Evolutionary conservation across 2,329 filamentous ascomycete species (phyloP), one percentile per base, ranked within the genome.

Genomic region (Talaromyces marneffei): DNA sequence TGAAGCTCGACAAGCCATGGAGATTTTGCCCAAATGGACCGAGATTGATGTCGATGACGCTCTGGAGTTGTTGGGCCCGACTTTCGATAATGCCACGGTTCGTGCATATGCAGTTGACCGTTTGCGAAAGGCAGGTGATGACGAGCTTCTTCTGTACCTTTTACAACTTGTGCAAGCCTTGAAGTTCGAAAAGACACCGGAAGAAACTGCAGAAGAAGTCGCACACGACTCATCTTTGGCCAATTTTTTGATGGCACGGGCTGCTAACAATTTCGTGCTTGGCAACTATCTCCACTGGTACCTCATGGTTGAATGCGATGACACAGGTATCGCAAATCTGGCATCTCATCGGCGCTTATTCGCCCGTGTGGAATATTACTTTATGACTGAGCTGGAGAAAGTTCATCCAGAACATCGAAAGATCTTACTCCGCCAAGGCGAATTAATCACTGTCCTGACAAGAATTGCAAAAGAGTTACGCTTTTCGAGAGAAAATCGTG

Each of bases 251-350:
- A 94, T 99, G 60, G 86, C 89, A 1, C 85, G 94, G 37, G 95
- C 94, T 3, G 89, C 90, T 14, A 86, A 88, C 64, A 97, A 96
- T 70, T 90, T 97, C 69, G 88, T 89, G 63, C 83, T 99, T 1
- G 94, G 93, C 31, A 99, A 96, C 72, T 96, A 95, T 76, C 85
- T 99, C 59, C 91, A 97, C 74, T 99, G 94, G 94, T 99, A 97
- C 74, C 82, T 99, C 2, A 97, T 97, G 87, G 94, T 99, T 1
- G 95, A 99, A 76, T 95, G 92, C 67, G 91, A 95, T 67, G 93
- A 97, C 72, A 75, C 78, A 40, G 92, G 89, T 66, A 85, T 86
- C 3, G 88, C 91, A 46, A 90, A 92, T 67, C 83, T 86, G 23
- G 81, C 85, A 4, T 86, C 87, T 61, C 89, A 93, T 70, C 88